Percentiles rank a stretch among this genome's conserved stretches.
phyloP scores from a whole-genome alignment of 306 rosid genomes.

The Hippophae rhamnoides region DNA sequence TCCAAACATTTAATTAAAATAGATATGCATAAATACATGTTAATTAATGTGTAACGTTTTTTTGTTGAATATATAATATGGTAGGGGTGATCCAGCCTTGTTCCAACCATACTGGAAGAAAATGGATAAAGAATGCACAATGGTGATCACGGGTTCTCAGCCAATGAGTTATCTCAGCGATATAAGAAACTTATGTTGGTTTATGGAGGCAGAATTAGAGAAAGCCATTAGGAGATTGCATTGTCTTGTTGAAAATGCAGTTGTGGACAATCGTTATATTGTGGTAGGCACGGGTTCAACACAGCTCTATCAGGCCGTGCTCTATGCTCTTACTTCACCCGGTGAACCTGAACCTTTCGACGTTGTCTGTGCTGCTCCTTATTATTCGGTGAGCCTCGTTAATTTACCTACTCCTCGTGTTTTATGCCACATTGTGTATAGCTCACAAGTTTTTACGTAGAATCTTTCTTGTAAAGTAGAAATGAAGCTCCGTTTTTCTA shows the following conservation, averaged over 20 bases:
- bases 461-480: too few relatives aligned
- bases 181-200: conserved; percentile 42
- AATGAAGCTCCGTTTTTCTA: too few relatives aligned
- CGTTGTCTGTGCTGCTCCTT: conserved; percentile 63
- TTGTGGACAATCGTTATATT: conserved; percentile 27
- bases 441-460: too few relatives aligned
- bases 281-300: conserved; percentile 75
- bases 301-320: conserved; percentile 55
- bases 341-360: conserved; percentile 27
- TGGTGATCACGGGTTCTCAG: conserved; percentile 50
- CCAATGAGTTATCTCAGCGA: conserved; percentile 49
- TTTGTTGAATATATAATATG: too few relatives aligned
- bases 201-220: conserved; percentile 38
- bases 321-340: conserved; percentile 50
- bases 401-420: neutral
- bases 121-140: conserved; percentile 38
- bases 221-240: conserved; percentile 44
- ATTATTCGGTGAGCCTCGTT: conserved; percentile 51
- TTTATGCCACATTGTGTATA: too few relatives aligned
- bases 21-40: too few relatives aligned
- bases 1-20: too few relatives aligned
- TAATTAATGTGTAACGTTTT: too few relatives aligned
- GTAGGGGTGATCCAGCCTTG: conserved; percentile 60
- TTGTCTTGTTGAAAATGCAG: conserved; percentile 49
- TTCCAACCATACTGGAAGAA: conserved; percentile 45